These are phyloP conservation scores for Licmophora abbreviata DNA, from an alignment of 108 stramenopile species.

Conservation along the genomic window DNA sequence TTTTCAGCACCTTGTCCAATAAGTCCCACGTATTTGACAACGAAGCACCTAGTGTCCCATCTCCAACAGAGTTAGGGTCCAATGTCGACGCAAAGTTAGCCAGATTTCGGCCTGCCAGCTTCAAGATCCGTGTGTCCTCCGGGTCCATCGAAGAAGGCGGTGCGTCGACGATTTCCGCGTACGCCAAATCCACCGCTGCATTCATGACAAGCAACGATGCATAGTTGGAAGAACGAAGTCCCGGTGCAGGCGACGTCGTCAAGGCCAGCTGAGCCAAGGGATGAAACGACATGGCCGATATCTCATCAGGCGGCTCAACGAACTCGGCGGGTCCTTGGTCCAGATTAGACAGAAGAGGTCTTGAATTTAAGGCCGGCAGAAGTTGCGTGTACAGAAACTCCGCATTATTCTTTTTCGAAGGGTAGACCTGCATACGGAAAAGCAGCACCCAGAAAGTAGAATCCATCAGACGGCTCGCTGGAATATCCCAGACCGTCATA, in stretches of 20 bases:
- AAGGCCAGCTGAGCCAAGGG: constrained; percentile 70
- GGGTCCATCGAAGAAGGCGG: constrained; percentile 79
- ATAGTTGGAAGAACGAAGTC: constrained; percentile 55
- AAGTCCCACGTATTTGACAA: constrained; percentile 78
- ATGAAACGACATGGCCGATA: constrained; percentile 60
- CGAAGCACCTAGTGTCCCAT: constrained; percentile 56
- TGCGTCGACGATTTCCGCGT: constrained; percentile 64
- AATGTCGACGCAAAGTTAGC: constrained; percentile 80
- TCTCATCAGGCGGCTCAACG: constrained; percentile 47
- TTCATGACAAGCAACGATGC: constrained; percentile 68
- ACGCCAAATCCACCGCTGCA: constrained; percentile 79
- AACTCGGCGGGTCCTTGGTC: constrained; percentile 75
- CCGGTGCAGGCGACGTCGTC: constrained; percentile 57
- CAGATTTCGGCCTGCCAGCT: constrained; percentile 75
- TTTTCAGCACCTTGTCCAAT: constrained; percentile 63
- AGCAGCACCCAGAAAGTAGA: constrained; percentile 84
- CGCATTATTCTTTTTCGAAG: constrained; percentile 70
- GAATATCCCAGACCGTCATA: constrained; percentile 84
- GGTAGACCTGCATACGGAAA: constrained; percentile 89
- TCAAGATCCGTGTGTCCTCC: constrained; percentile 82
- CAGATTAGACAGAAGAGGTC: constrained; percentile 72
- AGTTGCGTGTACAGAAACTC: constrained; percentile 80
- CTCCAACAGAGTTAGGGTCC: constrained; percentile 48
- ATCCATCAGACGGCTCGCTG: constrained; percentile 59
- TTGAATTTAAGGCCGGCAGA: constrained; percentile 70